Percentiles rank a stretch among this genome's conserved stretches.
Evolutionary conservation across 768 basidiomycete species (phyloP).

Genomic region (Leccinum incarnatum): DNA sequence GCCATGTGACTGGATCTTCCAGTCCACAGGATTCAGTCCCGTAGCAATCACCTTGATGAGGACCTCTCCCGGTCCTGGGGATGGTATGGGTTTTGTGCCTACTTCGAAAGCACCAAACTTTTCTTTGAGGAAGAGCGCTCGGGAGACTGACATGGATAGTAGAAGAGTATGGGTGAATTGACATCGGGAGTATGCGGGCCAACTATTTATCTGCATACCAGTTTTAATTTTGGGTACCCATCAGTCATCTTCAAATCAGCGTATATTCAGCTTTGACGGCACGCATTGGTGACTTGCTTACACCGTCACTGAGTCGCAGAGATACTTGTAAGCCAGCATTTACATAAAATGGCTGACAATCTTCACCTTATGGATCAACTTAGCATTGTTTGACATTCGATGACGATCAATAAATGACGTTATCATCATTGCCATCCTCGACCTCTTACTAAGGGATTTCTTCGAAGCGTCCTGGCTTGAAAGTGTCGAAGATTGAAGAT

Average conservation of each 20-base stretch:
- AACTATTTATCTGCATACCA: neutral
- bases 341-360: too few species aligned
- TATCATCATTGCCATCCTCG: too few species aligned
- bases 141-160: conserved; percentile 13
- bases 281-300: conserved; percentile 2
- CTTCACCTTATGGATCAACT: too few species aligned
- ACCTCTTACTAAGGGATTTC: too few species aligned
- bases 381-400: too few species aligned
- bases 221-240: neutral
- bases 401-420: too few species aligned
- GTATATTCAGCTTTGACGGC: neutral
- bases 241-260: neutral
- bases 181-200: neutral
- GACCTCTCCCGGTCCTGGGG: conserved; percentile 42
- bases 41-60: conserved; percentile 42
- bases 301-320: neutral
- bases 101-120: conserved; percentile 16
- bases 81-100: conserved; percentile 6
- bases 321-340: too few species aligned
- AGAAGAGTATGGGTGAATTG: neutral
- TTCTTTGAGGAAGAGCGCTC: conserved; percentile 19
- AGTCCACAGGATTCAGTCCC: conserved; percentile 46
- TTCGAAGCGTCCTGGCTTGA: too few species aligned
- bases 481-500: too few species aligned
- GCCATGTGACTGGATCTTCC: conserved; percentile 21